Evolutionary conservation across 495 filamentous ascomycete genomes (phyloP).

Genomic region (Cudoniella acicularis): DNA sequence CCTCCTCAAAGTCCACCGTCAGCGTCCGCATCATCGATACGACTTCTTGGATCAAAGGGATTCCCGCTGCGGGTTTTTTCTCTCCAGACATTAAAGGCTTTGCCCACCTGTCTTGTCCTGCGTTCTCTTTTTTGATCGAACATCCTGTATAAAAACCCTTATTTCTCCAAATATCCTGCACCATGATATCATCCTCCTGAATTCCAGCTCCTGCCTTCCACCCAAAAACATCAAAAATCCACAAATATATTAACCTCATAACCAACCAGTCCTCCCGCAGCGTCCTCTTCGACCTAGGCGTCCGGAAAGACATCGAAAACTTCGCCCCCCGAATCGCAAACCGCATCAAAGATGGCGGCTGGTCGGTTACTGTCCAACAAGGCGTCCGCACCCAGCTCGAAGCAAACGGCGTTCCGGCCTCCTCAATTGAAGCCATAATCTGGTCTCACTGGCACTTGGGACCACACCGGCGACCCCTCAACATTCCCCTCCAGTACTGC

Average conservation of each 20-base stretch:
- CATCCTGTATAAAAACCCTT: constrained; percentile 25
- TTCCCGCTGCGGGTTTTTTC: constrained; percentile 33
- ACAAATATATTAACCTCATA: neutral
- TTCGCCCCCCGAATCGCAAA: constrained; percentile 37
- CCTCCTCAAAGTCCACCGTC: constrained; percentile 42
- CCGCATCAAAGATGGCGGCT: constrained; percentile 27
- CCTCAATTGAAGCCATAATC: neutral
- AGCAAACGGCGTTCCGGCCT: constrained; percentile 30
- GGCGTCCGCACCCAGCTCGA: constrained; percentile 40
- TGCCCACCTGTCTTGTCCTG: constrained; percentile 35
- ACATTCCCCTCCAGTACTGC: constrained; percentile 45
- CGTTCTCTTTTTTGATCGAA: constrained; percentile 49
- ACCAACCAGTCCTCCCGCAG: constrained; percentile 22
- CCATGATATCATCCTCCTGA: neutral
- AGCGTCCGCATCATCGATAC: constrained; percentile 55
- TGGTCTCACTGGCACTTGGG: constrained; percentile 50
- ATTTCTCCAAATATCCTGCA: too few species aligned
- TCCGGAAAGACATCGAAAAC: constrained; percentile 44
- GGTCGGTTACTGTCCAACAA: constrained; percentile 33
- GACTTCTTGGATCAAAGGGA: constrained; percentile 33
- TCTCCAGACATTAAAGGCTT: constrained; percentile 40
- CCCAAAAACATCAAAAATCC: neutral
- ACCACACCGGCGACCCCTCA: constrained; percentile 53
- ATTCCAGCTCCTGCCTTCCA: neutral
- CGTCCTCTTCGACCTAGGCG: constrained; percentile 53